Evolutionary conservation across 371 early-diverging fungal species (phyloP).

Genomic region (Chytridiales sp.): DNA sequence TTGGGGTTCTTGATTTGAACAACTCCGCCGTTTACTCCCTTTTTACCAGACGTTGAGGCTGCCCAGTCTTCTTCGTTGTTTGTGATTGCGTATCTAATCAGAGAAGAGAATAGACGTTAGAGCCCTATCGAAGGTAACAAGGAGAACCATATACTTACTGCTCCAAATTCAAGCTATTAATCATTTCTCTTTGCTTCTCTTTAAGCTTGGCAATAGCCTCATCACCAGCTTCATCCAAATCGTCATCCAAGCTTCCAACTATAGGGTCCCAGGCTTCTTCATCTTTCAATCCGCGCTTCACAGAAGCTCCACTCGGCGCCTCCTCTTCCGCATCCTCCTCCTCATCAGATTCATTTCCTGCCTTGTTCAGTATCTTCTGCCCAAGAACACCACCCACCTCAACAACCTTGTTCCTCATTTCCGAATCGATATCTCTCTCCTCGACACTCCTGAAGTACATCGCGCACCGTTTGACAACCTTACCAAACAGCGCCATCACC

Average conservation of each 20-base stretch:
- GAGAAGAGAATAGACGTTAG: neutral
- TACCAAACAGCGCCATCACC: constrained; percentile 90
- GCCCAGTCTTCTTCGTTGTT: constrained; percentile 71
- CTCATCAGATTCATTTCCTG: constrained; percentile 5
- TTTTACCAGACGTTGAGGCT: constrained; percentile 17
- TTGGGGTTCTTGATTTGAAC: constrained; percentile 74
- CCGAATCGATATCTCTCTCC: constrained; percentile 32
- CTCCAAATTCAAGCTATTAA: constrained; percentile 74
- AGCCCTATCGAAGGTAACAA: neutral
- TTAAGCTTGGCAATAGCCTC: constrained; percentile 63
- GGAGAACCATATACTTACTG: constrained; percentile 42
- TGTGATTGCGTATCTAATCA: constrained; percentile 67
- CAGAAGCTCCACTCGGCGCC: too few species aligned
- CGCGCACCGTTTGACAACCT: constrained; percentile 74
- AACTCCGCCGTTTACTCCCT: constrained; percentile 52
- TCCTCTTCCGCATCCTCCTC: constrained; percentile 19
- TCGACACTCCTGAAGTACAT: constrained; percentile 41
- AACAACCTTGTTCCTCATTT: neutral
- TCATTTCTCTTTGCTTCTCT: constrained; percentile 79
- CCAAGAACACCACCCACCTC: neutral
- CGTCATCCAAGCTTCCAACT: constrained; percentile 68
- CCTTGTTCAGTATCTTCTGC: constrained; percentile 17
- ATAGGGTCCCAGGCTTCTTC: constrained; percentile 88
- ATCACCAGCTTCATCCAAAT: constrained; percentile 77
- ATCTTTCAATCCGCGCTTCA: constrained; percentile 55